These are phyloP conservation scores for Cercis canadensis DNA, from an alignment of 306 rosid genomes.

Conservation along the genomic window DNA sequence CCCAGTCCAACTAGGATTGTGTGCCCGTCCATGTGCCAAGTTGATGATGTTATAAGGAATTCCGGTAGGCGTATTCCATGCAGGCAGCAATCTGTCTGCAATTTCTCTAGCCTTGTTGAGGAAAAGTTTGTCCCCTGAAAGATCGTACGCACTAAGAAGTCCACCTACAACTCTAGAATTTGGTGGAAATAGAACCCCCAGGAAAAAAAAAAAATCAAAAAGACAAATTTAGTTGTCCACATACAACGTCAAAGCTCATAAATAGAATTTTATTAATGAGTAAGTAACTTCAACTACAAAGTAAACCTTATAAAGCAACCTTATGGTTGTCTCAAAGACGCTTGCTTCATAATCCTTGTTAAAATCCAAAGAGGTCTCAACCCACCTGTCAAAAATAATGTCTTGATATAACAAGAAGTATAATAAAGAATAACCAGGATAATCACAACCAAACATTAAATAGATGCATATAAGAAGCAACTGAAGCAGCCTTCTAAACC, in stretches of 20 bases:
- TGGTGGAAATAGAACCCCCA: conserved; percentile 43
- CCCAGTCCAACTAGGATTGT: conserved; percentile 96
- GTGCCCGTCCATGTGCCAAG: conserved; percentile 79
- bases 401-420: conserved; percentile 24
- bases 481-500: conserved; percentile 11
- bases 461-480: conserved; percentile 13
- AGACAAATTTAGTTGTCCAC: conserved; percentile 28
- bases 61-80: conserved; percentile 94
- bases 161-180: conserved; percentile 96
- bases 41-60: conserved; percentile 93
- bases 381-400: conserved; percentile 77
- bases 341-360: conserved; percentile 96
- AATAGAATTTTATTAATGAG: conserved; percentile 31
- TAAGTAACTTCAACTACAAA: conserved; percentile 57
- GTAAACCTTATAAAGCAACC: conserved; percentile 95
- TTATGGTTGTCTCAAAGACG: conserved; percentile 99
- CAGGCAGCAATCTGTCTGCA: conserved; percentile 96
- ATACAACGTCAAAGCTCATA: conserved; percentile 28
- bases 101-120: conserved; percentile 90
- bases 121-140: conserved; percentile 86
- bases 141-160: conserved; percentile 97
- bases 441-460: conserved; percentile 25
- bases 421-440: conserved; percentile 24
- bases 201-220: conserved; percentile 19
- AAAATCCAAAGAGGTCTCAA: conserved; percentile 83